Conservation (phyloP, 2,329 filamentous ascomycete species). For the Colletotrichum gloeosporioides region DNA sequence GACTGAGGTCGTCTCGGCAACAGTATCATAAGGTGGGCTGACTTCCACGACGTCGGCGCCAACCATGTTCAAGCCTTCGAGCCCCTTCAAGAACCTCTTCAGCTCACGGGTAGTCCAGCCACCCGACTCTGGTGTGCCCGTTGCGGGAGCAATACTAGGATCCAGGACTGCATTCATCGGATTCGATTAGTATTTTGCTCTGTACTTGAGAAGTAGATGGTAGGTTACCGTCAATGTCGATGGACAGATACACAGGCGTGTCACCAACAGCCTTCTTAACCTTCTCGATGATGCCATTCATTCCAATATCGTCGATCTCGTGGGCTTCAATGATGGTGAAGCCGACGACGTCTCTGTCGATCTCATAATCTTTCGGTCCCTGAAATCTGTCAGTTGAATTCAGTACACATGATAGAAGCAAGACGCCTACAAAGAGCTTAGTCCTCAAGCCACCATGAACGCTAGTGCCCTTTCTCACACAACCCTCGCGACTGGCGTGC, state of each 20-base stretch:
- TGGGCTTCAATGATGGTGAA: conserved; percentile 68
- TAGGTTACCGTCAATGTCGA: background rate
- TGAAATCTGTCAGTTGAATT: conserved; percentile 32
- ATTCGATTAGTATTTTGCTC: rapidly evolving
- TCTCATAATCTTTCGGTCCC: conserved; percentile 45
- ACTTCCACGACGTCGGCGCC: conserved; percentile 68
- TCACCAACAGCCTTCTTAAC: conserved; percentile 57
- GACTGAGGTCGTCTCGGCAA: conserved; percentile 75
- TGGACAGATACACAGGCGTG: background rate
- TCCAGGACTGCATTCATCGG: conserved; percentile 28
- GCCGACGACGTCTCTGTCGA: background rate
- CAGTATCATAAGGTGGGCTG: conserved; percentile 80
- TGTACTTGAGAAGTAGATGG: rapidly evolving
- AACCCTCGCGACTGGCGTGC: conserved; percentile 79
- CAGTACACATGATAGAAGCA: rapidly evolving
- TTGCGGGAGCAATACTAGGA: background rate
- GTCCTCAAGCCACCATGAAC: conserved; percentile 78
- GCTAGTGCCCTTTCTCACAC: conserved; percentile 73
- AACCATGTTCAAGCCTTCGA: background rate
- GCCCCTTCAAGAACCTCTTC: background rate
- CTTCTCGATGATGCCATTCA: conserved; percentile 69
- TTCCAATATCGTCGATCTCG: conserved; percentile 84
- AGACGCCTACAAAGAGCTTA: background rate
- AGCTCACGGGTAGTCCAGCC: background rate
- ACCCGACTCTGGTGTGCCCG: background rate